phyloP scores from a whole-genome alignment of 2,329 filamentous ascomycete species.

The Trichophyton benhamiae region DNA sequence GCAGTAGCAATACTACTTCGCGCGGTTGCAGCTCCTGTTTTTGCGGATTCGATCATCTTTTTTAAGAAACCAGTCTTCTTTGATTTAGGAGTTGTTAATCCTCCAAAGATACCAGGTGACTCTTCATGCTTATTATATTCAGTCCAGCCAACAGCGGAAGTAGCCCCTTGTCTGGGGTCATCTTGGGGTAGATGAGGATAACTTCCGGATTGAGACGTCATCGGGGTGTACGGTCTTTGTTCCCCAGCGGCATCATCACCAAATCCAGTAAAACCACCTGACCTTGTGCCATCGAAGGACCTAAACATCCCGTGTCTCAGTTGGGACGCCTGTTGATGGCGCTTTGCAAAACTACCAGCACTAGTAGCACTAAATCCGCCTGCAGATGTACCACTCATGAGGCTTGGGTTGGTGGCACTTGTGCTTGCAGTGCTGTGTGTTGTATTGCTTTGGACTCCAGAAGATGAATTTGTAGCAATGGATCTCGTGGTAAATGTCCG shows the following conservation, averaged over 20 bases:
- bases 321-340: slow-evolving; percentile 22
- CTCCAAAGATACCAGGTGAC: slow-evolving; percentile 58
- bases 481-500: slow-evolving; percentile 84
- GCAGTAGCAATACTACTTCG: slow-evolving; percentile 69
- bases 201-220: slow-evolving; percentile 56
- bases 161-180: slow-evolving; percentile 42
- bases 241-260: slow-evolving; percentile 20
- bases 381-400: slow-evolving; percentile 91
- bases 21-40: slow-evolving; percentile 82
- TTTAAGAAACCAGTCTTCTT: slow-evolving; percentile 88
- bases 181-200: slow-evolving; percentile 85
- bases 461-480: slow-evolving; percentile 65
- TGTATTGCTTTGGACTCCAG: slow-evolving; percentile 53
- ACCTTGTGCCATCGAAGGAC: slow-evolving; percentile 31
- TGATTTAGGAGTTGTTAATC: slow-evolving; percentile 59
- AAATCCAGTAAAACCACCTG: slow-evolving; percentile 29
- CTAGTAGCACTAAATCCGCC: slow-evolving; percentile 88
- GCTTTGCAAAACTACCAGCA: slow-evolving; percentile 79
- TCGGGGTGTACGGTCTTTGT: slow-evolving; percentile 26
- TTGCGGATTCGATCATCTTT: slow-evolving; percentile 86
- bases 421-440: slow-evolving; percentile 58
- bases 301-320: slow-evolving; percentile 1
- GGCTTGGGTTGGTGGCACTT: slow-evolving; percentile 64
- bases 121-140: slow-evolving; percentile 46
- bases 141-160: slow-evolving; percentile 53